Base-by-base conservation (phyloP, 2,329 filamentous ascomycete genomes). In the Didymosphaeria variabile region DNA sequence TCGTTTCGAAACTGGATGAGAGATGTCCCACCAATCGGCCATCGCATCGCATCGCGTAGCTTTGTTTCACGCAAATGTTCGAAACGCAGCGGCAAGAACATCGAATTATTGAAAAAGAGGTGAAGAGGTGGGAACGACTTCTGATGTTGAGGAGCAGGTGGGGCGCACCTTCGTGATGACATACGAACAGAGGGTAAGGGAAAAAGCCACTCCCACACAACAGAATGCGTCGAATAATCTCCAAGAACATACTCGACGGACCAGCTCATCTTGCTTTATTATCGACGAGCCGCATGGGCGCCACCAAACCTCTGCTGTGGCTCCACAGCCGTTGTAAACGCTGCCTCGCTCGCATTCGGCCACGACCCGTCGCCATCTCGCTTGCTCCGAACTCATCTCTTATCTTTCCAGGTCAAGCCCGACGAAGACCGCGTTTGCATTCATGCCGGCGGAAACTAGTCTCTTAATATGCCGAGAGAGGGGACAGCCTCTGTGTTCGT, bases 11-110 rank as follows among this genome's bases (percentile, higher is more conserved):
- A 55, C 52, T 40, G 26, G 9, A 15, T 13, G 40, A 31, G 40
- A 55, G 38, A 45, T 46, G 15, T 55, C 40, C 52, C 52, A 55
- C 52, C 52, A 55, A 55, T 55, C 40, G 52, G 52, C 5, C 23
- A 13, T 32, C 52, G n/a, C 17, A 42, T 38, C 9, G 10, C n/a
- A 34, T 34, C 17, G 51, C 40, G 40, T 38, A 26, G 38, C 26
- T 32, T 19, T 23, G 52, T 55, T 55, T 55, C 52, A 55, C 17
- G 26, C 34, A 21, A 31, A 19, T 19, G 21, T 21, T 13, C 32
- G 34, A 34, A 53, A 53, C 51, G 31, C 32, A 42, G 21, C 49
- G 49, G 10, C 32, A 36, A 10, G 15, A 8, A 17, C 31, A 10
- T 38, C n/a, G 6, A n/a, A 36, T 26, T 8, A 15, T 51, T 12